Evolutionary conservation across 495 filamentous ascomycete species (phyloP).

Genomic region (Echria macrotheca): DNA sequence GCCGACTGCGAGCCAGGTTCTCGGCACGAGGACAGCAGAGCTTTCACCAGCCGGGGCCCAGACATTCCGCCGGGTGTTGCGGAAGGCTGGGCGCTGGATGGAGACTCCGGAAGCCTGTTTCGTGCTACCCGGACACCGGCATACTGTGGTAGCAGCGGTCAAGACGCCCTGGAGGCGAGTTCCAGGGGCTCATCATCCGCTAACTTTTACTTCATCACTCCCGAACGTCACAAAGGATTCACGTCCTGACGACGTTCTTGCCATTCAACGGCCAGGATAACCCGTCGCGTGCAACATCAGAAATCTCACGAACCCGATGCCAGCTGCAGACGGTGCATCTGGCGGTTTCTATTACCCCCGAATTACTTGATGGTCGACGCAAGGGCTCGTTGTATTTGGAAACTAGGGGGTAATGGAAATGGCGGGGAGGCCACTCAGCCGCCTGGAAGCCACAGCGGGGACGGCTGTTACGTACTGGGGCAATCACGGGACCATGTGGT

Average conservation of each 20-base stretch:
- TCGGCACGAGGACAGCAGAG: slow-evolving; percentile 32
- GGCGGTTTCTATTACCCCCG: slow-evolving; percentile 36
- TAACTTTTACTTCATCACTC: not conserved
- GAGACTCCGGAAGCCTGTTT: slow-evolving; percentile 3
- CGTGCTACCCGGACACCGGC: slow-evolving; percentile 8
- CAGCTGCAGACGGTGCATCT: slow-evolving; percentile 3
- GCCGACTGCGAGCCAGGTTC: slow-evolving; percentile 1
- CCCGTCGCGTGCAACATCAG: slow-evolving; percentile 23
- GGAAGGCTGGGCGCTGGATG: slow-evolving; percentile 10
- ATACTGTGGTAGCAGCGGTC: slow-evolving; percentile 21
- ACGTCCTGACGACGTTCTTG: not conserved
- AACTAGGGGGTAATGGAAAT: slow-evolving; percentile 24
- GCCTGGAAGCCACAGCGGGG: slow-evolving; percentile 11
- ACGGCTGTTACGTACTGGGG: slow-evolving; percentile 26
- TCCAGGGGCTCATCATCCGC: not conserved
- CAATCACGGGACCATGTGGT: slow-evolving; percentile 26
- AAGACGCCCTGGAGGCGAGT: slow-evolving; percentile 4
- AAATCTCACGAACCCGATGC: slow-evolving; percentile 7
- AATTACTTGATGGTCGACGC: slow-evolving; percentile 34
- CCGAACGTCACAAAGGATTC: not conserved
- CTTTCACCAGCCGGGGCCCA: slow-evolving; percentile 11
- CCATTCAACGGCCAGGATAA: slow-evolving; percentile 1
- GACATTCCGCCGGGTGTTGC: slow-evolving; percentile 10
- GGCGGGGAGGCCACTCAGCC: slow-evolving; percentile 16
- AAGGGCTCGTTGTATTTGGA: slow-evolving; percentile 11